Evolutionary conservation across 306 rosid genomes (phyloP).

Genomic region (Cyamopsis tetragonoloba): DNA sequence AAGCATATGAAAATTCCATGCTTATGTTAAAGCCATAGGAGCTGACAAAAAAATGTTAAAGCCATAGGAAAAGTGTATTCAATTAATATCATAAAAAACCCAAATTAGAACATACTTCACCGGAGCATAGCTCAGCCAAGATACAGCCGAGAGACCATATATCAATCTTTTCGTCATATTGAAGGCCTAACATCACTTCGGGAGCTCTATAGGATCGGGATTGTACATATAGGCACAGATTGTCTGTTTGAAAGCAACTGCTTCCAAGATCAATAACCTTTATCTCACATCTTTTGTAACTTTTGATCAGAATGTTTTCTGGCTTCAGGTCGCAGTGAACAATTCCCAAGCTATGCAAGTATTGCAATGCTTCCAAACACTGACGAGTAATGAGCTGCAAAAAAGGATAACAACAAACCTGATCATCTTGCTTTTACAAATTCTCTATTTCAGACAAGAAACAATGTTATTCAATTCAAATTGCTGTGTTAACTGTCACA

Average conservation of each 20-base stretch:
- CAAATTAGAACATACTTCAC: constrained; percentile 64
- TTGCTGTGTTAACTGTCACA: constrained; percentile 6
- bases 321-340: constrained; percentile 98
- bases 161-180: constrained; percentile 86
- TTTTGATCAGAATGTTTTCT: constrained; percentile 85
- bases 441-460: constrained; percentile 9
- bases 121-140: constrained; percentile 92
- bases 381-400: constrained; percentile 77
- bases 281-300: constrained; percentile 79
- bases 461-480: neutral
- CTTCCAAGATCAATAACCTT: constrained; percentile 98
- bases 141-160: constrained; percentile 98
- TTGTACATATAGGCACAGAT: constrained; percentile 85
- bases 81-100: neutral
- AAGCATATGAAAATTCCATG: neutral
- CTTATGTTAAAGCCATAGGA: neutral
- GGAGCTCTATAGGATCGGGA: constrained; percentile 99
- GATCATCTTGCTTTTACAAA: constrained; percentile 22
- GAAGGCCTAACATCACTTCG: constrained; percentile 94
- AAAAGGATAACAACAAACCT: constrained; percentile 8
- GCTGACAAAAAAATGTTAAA: too few species aligned
- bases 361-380: constrained; percentile 90
- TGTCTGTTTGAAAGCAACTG: constrained; percentile 88
- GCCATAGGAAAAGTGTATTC: neutral
- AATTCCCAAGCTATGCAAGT: constrained; percentile 78